Evolutionary conservation across 1,139 yeast species (phyloP), one percentile per base, ranked within the genome.

Genomic region (Kazachstania sp.): DNA sequence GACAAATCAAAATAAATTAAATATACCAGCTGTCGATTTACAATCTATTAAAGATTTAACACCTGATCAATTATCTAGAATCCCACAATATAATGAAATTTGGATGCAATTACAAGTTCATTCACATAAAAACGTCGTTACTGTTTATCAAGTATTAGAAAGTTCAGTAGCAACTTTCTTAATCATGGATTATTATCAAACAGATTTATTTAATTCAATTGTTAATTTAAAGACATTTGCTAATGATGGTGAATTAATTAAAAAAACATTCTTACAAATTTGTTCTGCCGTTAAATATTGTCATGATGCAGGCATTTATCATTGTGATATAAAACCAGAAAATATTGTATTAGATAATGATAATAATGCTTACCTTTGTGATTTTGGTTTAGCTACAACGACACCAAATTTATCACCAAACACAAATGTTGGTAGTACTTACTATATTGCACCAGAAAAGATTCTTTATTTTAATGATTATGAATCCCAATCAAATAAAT

Each of bases 371-470:
- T 75, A 78, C 19, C 67, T 88, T 41, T 90, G 92, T 32, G 97
- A 88, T 66, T 88, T 88, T 60, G 97, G 97, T 2, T 72, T 88
- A 26, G 87, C 95, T 15, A 78, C 88, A 52, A 72, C 74, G 49
- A 73, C 79, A 6, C 68, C 73, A 43, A 68, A 68, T 48, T 77
- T 83, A 46, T 77, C 82, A 48, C 79, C 86, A 52, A 85, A 84
- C 57, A 79, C 82, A 38, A 87, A 95, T 53, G 77, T 95, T 51
- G 97, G 97, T 0, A 83, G 94, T 5, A 77, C 86, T 32, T 88
- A 85, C 65, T 88, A 88, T 68, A 88, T 88, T 96, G 86, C 96
- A 0, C 97, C 97, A 6, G 96, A 87, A 66, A 72, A 95, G 61
- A 71, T 84, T 20, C 57, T 77, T 71, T 58, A 57, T 44, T 56